Evolutionary conservation across 2,329 filamentous ascomycete species (phyloP), one percentile per base, ranked within the genome.

Genomic region (Stachybotrys echinatus): DNA sequence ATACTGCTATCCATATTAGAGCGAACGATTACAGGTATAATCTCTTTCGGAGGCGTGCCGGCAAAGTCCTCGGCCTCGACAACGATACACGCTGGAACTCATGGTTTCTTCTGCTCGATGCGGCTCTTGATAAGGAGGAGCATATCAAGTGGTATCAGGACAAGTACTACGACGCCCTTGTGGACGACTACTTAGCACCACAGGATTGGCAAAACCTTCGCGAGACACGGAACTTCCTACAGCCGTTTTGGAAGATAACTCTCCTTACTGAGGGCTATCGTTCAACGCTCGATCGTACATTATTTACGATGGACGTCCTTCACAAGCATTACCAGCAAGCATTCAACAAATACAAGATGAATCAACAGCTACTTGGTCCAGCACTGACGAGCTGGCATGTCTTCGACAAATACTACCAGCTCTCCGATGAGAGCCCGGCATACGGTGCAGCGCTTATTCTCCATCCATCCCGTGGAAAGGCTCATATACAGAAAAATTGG

Each of bases 81-180:
- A 50, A 50, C 40, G 23, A 37, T 10, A 50, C 50, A 39, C 27
- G 39, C 27, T 50, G 48, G 50, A 50, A 49, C 39, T 47, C 47
- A 38, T 47, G 38, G 50, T 49, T 27, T 38, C 34, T 22, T 34
- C 37, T 49, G 42, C 45, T 52, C 27, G 42, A 50, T 37, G 48
- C 42, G 19, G 47, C 50, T 39, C 34, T 52, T 37, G 38, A 17
- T n/a, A 37, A 37, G 8, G 42, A 42, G 22, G 42, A 45, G 14
- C 23, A 34, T 23, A 21, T 49, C 23, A 22, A 22, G 20, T 34
- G 42, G 23, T 48, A 39, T 37, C 23, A 39, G 19, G 31, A 47
- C 27, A 23, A 44, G 12, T 22, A 44, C 39, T 47, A 47, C 38
- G 22, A 42, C 19, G 44, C 49, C 27, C 23, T 51, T 23, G 21